phyloP scores from a whole-genome alignment of 2,329 filamentous ascomycete species.

The Pyricularia grisea region DNA sequence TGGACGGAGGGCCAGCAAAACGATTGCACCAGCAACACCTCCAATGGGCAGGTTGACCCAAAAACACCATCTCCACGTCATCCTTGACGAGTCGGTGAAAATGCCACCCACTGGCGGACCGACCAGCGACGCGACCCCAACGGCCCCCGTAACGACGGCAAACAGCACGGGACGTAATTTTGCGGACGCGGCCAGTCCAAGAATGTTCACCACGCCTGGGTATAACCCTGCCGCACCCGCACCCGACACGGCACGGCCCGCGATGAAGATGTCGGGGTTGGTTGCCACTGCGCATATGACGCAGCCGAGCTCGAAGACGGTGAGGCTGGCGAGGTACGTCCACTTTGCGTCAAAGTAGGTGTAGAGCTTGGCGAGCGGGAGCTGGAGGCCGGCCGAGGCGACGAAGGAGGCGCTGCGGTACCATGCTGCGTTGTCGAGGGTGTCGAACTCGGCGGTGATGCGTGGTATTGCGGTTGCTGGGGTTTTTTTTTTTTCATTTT shows the following conservation, averaged over 20 bases:
- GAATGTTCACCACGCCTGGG: conserved; percentile 40
- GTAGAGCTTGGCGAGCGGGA: conserved; percentile 41
- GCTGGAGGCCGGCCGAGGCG: conserved; percentile 35
- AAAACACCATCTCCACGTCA: conserved; percentile 35
- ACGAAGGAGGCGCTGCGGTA: conserved; percentile 12
- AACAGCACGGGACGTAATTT: conserved; percentile 24
- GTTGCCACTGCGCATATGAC: conserved; percentile 38
- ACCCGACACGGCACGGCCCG: conserved; percentile 43
- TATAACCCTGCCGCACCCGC: conserved; percentile 38
- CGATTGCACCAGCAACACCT: conserved; percentile 12
- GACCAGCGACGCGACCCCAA: conserved; percentile 30
- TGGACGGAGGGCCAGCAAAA: neutral
- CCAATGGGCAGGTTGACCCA: conserved; percentile 35
- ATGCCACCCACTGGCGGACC: conserved; percentile 35
- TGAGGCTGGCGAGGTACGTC: conserved; percentile 28
- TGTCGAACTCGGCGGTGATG: conserved; percentile 3
- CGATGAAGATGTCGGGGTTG: conserved; percentile 40
- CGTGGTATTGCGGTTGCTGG: neutral
- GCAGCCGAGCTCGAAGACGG: conserved; percentile 44
- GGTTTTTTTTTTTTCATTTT: neutral
- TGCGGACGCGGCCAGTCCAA: conserved; percentile 27
- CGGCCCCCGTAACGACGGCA: conserved; percentile 11
- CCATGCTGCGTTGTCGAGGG: conserved; percentile 12
- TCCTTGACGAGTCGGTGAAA: conserved; percentile 20
- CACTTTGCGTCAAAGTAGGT: conserved; percentile 25